These are phyloP conservation scores for Podaxis carcinomalis DNA, from an alignment of 768 basidiomycete species.

Conservation along the genomic window DNA sequence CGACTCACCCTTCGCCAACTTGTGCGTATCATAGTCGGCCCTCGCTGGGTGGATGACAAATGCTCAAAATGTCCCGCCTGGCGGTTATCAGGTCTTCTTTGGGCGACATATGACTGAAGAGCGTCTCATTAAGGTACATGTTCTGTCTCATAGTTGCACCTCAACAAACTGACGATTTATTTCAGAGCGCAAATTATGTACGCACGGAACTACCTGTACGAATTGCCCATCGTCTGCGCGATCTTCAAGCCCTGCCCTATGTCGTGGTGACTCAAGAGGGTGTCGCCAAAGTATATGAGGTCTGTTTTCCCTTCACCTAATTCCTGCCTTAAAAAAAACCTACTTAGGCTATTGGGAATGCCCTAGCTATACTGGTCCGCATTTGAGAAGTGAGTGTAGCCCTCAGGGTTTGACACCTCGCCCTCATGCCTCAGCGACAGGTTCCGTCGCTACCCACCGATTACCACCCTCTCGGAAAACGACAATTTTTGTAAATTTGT, in stretches of 20 bases:
- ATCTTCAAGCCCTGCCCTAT: conserved; percentile 83
- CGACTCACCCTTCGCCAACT: conserved; percentile 75
- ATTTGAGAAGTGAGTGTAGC: conserved; percentile 64
- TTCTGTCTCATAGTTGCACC: background rate
- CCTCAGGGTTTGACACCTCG: background rate
- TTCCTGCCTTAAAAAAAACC: background rate
- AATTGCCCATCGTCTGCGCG: conserved; percentile 82
- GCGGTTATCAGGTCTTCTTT: conserved; percentile 62
- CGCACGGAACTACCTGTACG: conserved; percentile 85
- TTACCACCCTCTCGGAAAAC: conserved; percentile 73
- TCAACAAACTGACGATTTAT: background rate
- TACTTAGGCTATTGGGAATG: conserved; percentile 3
- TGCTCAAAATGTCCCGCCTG: background rate
- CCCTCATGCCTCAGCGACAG: conserved; percentile 31
- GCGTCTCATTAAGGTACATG: conserved; percentile 63
- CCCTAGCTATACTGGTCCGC: conserved; percentile 81
- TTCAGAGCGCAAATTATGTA: conserved; percentile 85
- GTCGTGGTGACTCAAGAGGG: conserved; percentile 84
- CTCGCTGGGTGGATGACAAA: background rate
- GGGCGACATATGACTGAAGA: conserved; percentile 81
- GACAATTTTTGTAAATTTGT: conserved; percentile 75
- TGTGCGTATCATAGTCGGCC: conserved; percentile 34
- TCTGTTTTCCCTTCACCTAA: conserved; percentile 27
- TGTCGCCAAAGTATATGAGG: conserved; percentile 81
- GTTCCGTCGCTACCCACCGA: conserved; percentile 68